Percentiles rank a stretch among this genome's conserved stretches.
Evolutionary conservation across 306 rosid species (phyloP).

Genomic region (Pyrus communis): DNA sequence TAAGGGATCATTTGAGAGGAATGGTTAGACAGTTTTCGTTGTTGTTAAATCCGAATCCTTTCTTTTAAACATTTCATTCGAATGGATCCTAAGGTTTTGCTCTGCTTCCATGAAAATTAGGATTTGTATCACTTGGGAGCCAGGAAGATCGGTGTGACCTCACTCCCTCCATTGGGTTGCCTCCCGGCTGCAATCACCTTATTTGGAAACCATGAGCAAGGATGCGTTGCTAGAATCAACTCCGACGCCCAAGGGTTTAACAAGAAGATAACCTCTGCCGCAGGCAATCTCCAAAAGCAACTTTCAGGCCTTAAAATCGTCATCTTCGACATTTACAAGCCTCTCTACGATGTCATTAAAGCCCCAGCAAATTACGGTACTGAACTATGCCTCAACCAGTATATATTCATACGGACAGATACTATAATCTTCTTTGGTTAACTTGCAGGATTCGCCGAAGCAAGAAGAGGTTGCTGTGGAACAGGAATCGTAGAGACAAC

Average conservation of each 20-base stretch:
- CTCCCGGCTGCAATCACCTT: constrained; percentile 65
- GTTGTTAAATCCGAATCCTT: neutral
- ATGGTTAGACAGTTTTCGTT: neutral
- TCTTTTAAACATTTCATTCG: neutral
- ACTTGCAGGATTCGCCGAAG: constrained; percentile 61
- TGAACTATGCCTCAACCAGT: neutral
- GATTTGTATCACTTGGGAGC: constrained; percentile 71
- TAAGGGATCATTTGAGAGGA: neutral
- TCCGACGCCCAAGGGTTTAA: constrained; percentile 69
- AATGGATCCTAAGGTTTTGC: neutral
- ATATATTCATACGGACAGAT: too few relatives aligned
- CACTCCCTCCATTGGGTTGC: constrained; percentile 95
- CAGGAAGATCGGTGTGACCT: constrained; percentile 82
- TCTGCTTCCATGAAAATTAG: constrained; percentile 33
- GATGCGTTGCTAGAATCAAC: constrained; percentile 68
- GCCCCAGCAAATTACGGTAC: constrained; percentile 75
- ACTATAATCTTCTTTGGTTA: neutral
- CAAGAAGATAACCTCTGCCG: constrained; percentile 59
- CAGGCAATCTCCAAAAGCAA: constrained; percentile 59
- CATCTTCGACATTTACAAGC: constrained; percentile 70
- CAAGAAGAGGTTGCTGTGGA: constrained; percentile 91
- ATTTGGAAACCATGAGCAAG: constrained; percentile 51
- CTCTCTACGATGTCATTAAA: constrained; percentile 61
- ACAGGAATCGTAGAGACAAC: constrained; percentile 72
- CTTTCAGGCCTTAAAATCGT: constrained; percentile 67